phyloP scores from a whole-genome alignment of 2,329 filamentous ascomycete genomes.

The Chaetomium globosum region DNA sequence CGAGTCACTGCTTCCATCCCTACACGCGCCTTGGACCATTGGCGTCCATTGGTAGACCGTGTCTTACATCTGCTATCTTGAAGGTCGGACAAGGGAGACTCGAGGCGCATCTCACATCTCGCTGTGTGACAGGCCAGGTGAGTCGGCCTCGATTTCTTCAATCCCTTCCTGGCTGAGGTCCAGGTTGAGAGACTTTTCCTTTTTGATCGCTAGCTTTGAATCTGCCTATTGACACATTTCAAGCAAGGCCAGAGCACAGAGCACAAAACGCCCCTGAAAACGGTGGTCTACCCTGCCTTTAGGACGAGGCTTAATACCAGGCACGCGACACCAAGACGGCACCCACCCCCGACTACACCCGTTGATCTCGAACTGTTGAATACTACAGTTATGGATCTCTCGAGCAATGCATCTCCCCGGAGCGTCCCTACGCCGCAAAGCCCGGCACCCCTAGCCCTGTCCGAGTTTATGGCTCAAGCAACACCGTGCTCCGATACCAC shows the following conservation, averaged over 20 bases:
- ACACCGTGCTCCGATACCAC: slow-evolving; percentile 28
- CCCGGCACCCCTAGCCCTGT: slow-evolving; percentile 34
- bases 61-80: no score
- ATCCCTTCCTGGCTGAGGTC: neutral
- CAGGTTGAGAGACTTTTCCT: neutral
- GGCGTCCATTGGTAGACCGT: neutral
- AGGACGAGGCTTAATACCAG: neutral
- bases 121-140: neutral
- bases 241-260: neutral
- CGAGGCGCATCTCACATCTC: slow-evolving; percentile 2
- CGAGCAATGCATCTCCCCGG: slow-evolving; percentile 22
- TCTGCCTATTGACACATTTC: neutral
- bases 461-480: slow-evolving; percentile 34
- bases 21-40: neutral
- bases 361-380: neutral
- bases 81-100: slow-evolving; percentile 9
- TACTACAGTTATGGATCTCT: slow-evolving; percentile 23
- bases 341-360: neutral
- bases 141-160: neutral
- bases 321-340: neutral
- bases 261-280: neutral
- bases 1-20: neutral
- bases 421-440: slow-evolving; percentile 26
- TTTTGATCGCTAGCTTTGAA: slow-evolving; percentile 6
- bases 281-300: neutral